phyloP scores from a whole-genome alignment of 768 basidiomycete species.

The Leccinum rimulosum region DNA sequence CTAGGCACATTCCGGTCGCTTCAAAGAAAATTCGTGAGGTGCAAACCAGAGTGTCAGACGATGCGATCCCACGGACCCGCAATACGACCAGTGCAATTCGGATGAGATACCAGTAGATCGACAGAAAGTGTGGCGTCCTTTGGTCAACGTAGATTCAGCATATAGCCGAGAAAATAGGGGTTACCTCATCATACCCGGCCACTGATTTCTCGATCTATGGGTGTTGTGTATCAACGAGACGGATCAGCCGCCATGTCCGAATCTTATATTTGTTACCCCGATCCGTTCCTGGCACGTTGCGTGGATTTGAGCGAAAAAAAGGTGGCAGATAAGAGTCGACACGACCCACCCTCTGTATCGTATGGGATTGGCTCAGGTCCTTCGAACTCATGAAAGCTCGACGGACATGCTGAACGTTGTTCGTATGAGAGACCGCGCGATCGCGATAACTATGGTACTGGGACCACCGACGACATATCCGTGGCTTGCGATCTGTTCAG shows the following conservation, averaged over 20 bases:
- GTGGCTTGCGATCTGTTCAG: conserved; percentile 83
- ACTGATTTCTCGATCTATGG: conserved; percentile 82
- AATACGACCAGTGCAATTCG: conserved; percentile 81
- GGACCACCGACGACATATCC: conserved; percentile 77
- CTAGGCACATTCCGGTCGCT: conserved; percentile 91
- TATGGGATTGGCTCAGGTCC: conserved; percentile 87
- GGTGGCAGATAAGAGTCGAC: background rate
- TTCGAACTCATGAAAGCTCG: conserved; percentile 89
- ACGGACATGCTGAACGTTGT: conserved; percentile 62
- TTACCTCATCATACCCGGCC: conserved; percentile 83
- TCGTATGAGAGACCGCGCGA: background rate
- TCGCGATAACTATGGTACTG: background rate
- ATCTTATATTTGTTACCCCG: conserved; percentile 87
- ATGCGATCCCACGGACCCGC: too few relatives aligned
- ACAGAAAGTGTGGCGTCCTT: conserved; percentile 79
- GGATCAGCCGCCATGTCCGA: background rate
- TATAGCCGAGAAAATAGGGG: background rate
- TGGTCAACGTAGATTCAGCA: background rate
- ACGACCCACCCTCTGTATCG: conserved; percentile 68
- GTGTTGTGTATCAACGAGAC: conserved; percentile 4
- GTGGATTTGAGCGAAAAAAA: background rate
- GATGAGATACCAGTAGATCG: conserved; percentile 67
- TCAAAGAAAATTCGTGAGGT: conserved; percentile 8
- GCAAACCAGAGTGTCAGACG: too few relatives aligned
- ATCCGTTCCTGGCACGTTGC: conserved; percentile 65